Percentiles rank a stretch among this genome's conserved stretches.
Evolutionary conservation across 768 basidiomycete genomes (phyloP).

Genomic region (Daedaleopsis sinensis): DNA sequence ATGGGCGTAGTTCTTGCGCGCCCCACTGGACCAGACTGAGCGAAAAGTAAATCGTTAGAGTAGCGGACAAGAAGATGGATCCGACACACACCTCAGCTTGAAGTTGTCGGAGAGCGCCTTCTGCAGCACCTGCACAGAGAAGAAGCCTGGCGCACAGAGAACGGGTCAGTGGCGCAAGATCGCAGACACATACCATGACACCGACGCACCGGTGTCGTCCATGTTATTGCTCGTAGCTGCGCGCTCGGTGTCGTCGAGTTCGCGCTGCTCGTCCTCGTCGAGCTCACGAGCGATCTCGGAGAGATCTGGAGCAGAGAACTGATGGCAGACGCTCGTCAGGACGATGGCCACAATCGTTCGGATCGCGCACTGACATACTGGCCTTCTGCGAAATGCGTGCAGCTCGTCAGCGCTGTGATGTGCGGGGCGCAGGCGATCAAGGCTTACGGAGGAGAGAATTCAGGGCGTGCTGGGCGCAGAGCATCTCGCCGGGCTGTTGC

Average conservation of each 20-base stretch:
- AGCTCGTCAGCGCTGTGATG: background rate
- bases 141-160: slow-evolving; percentile 61
- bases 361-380: slow-evolving; percentile 46
- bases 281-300: slow-evolving; percentile 71
- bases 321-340: slow-evolving; percentile 7
- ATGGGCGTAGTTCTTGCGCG: slow-evolving; percentile 76
- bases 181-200: background rate
- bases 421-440: too few relatives aligned
- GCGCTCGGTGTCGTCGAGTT: slow-evolving; percentile 49
- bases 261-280: slow-evolving; percentile 66
- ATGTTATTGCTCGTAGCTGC: slow-evolving; percentile 69
- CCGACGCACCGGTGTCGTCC: slow-evolving; percentile 81
- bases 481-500: slow-evolving; percentile 78
- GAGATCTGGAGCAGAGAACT: slow-evolving; percentile 84
- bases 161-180: too few relatives aligned
- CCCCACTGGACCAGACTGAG: slow-evolving; percentile 82
- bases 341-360: slow-evolving; percentile 13
- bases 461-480: slow-evolving; percentile 87
- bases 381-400: slow-evolving; percentile 39
- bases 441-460: slow-evolving; percentile 78
- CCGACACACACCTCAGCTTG: slow-evolving; percentile 66
- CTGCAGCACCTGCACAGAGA: slow-evolving; percentile 89
- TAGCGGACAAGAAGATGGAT: background rate
- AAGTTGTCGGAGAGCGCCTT: slow-evolving; percentile 76
- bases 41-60: background rate